Percentiles rank a stretch among this genome's conserved stretches.
phyloP scores from a whole-genome alignment of 768 basidiomycete genomes.

The Mycena metata region DNA sequence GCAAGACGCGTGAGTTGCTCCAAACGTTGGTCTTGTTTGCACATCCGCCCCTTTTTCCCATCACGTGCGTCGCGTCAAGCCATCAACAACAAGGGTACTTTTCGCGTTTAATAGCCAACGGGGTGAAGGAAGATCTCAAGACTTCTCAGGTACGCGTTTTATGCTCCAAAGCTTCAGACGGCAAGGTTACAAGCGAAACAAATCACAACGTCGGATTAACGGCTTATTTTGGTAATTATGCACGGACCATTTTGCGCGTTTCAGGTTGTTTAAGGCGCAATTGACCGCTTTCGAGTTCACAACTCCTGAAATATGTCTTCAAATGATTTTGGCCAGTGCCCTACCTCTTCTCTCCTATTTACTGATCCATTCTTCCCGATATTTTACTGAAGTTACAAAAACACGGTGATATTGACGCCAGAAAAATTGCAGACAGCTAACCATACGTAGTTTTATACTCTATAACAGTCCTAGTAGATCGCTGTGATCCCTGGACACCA shows the following conservation, averaged over 20 bases:
- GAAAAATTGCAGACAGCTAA: too few species aligned
- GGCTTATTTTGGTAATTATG: constrained; percentile 18
- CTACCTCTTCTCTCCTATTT: too few species aligned
- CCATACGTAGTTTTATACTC: too few species aligned
- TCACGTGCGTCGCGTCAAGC: constrained; percentile 35
- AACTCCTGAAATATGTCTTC: too few species aligned
- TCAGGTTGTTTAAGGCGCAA: background rate
- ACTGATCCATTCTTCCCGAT: too few species aligned
- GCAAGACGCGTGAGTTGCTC: constrained; percentile 30
- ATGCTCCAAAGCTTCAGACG: rapidly evolving
- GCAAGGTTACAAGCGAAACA: background rate
- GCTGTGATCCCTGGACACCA: too few species aligned
- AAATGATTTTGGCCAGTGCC: too few species aligned
- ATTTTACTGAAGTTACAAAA: too few species aligned
- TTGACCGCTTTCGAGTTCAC: too few species aligned
- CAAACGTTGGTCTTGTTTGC: constrained; percentile 22
- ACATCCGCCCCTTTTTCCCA: constrained; percentile 29
- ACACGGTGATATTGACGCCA: too few species aligned
- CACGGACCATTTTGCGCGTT: constrained; percentile 28
- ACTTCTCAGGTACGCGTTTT: constrained; percentile 8
- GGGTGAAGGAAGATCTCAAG: rapidly evolving
- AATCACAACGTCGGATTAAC: background rate
- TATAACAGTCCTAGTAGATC: too few species aligned
- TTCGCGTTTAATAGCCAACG: constrained; percentile 22
- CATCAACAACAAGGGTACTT: constrained; percentile 22